Evolutionary conservation across 2,329 filamentous ascomycete species (phyloP).

Genomic region (Colletotrichum liriopes): DNA sequence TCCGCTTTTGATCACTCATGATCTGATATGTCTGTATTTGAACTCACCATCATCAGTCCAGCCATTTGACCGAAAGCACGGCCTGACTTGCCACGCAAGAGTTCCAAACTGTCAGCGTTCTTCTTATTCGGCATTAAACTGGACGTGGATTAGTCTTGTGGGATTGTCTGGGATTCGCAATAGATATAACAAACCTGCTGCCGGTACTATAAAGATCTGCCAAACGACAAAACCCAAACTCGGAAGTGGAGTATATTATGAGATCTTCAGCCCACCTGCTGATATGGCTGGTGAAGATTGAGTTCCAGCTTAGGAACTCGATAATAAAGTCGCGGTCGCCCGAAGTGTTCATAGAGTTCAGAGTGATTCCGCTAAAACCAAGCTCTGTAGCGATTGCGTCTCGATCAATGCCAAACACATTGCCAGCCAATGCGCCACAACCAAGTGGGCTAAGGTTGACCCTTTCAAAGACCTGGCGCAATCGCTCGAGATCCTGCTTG

Average conservation of each 20-base stretch:
- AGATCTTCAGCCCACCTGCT: slow-evolving; percentile 82
- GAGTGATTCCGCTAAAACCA: slow-evolving; percentile 78
- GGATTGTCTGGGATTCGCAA: too few relatives aligned
- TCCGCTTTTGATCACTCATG: slow-evolving; percentile 46
- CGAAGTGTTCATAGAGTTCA: slow-evolving; percentile 80
- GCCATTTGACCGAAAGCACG: slow-evolving; percentile 65
- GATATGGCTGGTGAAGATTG: slow-evolving; percentile 79
- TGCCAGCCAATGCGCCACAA: slow-evolving; percentile 48
- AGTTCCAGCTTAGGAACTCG: slow-evolving; percentile 80
- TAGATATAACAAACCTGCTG: slow-evolving; percentile 5
- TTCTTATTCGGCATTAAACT: slow-evolving; percentile 34
- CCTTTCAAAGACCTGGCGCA: slow-evolving; percentile 46
- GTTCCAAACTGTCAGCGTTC: slow-evolving; percentile 47
- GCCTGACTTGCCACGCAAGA: slow-evolving; percentile 52
- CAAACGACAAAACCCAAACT: slow-evolving; percentile 46
- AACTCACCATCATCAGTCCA: slow-evolving; percentile 70
- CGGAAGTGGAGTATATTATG: slow-evolving; percentile 65
- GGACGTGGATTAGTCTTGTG: too few relatives aligned
- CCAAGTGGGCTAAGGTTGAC: slow-evolving; percentile 49
- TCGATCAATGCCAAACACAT: slow-evolving; percentile 51
- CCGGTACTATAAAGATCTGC: slow-evolving; percentile 48
- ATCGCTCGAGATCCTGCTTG: slow-evolving; percentile 47
- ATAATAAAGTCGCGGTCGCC: slow-evolving; percentile 81
- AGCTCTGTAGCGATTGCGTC: slow-evolving; percentile 69
- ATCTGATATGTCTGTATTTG: slow-evolving; percentile 47